phyloP scores from a whole-genome alignment of 2,329 filamentous ascomycete genomes.

The Claviceps digitariae region DNA sequence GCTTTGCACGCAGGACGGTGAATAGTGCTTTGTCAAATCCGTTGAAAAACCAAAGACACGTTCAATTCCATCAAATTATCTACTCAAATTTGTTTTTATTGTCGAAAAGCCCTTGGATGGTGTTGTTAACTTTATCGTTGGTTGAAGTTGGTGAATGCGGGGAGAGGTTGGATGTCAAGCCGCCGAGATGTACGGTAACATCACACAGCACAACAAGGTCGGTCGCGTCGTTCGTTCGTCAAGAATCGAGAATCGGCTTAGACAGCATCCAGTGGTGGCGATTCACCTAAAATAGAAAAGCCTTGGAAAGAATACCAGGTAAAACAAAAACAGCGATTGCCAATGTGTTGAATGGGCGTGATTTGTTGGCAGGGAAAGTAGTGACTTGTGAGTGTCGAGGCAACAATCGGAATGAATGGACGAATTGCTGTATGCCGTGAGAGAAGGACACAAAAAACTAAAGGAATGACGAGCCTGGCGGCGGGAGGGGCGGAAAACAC shows the following conservation, averaged over 20 bases:
- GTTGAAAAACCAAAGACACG: slow-evolving; percentile 6
- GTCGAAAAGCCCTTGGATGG: background rate
- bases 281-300: background rate
- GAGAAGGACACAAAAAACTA: slow-evolving; percentile 14
- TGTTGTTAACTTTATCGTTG: background rate
- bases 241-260: background rate
- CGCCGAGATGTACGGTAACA: background rate
- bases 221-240: background rate
- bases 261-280: background rate
- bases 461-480: slow-evolving; percentile 46
- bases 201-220: background rate
- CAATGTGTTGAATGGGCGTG: background rate
- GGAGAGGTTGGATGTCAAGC: background rate
- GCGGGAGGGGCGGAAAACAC: slow-evolving; percentile 34
- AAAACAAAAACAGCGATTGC: background rate
- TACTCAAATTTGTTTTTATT: background rate
- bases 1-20: background rate
- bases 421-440: slow-evolving; percentile 12
- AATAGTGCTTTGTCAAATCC: background rate
- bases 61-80: slow-evolving; percentile 12
- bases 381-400: background rate
- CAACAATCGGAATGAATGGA: slow-evolving; percentile 23
- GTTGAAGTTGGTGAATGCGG: background rate
- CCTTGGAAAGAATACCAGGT: background rate
- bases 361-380: slow-evolving; percentile 1